Conservation (phyloP, 2,329 filamentous ascomycete genomes). For the Paecilomyces formosus region DNA sequence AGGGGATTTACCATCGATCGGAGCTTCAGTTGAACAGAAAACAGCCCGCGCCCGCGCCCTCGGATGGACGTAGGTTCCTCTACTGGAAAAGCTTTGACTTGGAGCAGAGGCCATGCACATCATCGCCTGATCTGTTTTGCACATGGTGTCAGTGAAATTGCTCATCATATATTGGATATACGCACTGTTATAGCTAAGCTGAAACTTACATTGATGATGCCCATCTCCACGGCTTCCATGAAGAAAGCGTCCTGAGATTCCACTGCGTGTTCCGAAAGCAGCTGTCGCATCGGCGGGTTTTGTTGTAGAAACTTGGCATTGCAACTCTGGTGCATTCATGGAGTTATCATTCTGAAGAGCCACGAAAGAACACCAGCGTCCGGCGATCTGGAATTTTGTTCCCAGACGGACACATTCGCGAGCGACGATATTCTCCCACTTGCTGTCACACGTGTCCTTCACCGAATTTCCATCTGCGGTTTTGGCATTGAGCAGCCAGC, state of each 20-base stretch:
- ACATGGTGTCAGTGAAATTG: neutral
- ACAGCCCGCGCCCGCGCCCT: neutral
- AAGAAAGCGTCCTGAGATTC: neutral
- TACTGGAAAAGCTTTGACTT: neutral
- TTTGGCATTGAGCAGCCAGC: constrained; percentile 54
- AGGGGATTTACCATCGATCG: neutral
- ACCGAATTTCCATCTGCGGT: constrained; percentile 37
- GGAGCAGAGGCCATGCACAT: neutral
- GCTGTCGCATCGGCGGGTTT: neutral
- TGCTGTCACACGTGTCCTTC: constrained; percentile 41
- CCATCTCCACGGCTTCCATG: neutral
- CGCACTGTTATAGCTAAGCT: neutral
- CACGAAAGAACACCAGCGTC: constrained; percentile 67
- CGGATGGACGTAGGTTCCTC: neutral
- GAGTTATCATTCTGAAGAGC: constrained; percentile 46
- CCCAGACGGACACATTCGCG: constrained; percentile 61
- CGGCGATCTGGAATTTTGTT: constrained; percentile 57
- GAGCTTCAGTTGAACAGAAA: neutral
- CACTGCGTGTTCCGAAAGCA: neutral
- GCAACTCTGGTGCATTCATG: constrained; percentile 12
- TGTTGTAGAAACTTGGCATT: neutral
- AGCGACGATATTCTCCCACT: constrained; percentile 55
- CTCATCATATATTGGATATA: neutral
- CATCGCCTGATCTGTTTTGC: neutral
- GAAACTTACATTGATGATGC: neutral